phyloP scores from a whole-genome alignment of 805 yeast species.

The Metschnikowia orientalis region DNA sequence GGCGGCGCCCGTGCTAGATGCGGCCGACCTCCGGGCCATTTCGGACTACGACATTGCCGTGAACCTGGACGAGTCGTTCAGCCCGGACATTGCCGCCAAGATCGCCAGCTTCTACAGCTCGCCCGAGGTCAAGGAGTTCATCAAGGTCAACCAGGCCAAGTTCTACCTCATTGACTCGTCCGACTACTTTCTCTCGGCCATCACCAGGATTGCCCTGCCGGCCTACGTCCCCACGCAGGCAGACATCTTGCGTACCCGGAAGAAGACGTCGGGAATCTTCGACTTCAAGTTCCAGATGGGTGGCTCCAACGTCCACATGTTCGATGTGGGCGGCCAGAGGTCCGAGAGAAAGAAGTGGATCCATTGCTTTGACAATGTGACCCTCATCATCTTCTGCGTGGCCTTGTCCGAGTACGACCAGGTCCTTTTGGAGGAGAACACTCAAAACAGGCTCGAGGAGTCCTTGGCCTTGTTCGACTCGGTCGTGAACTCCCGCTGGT shows the following conservation, averaged over 20 bases:
- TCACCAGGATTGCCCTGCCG: constrained; percentile 54
- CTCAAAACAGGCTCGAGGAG: constrained; percentile 28
- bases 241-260: constrained; percentile 82
- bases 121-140: constrained; percentile 53
- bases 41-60: constrained; percentile 46
- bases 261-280: constrained; percentile 88
- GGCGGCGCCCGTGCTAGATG: constrained; percentile 21
- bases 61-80: constrained; percentile 51
- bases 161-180: constrained; percentile 88
- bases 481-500: constrained; percentile 91
- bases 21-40: constrained; percentile 41
- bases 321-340: constrained; percentile 94
- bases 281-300: constrained; percentile 78
- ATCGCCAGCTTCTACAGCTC: constrained; percentile 52
- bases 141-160: constrained; percentile 57
- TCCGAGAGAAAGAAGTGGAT: constrained; percentile 97
- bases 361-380: constrained; percentile 91
- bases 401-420: constrained; percentile 91
- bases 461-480: constrained; percentile 82
- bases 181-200: constrained; percentile 63
- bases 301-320: constrained; percentile 43
- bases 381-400: constrained; percentile 84
- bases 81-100: constrained; percentile 44
- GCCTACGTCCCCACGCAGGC: constrained; percentile 68
- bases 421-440: constrained; percentile 51